Evolutionary conservation across 2,329 filamentous ascomycete genomes (phyloP).

Genomic region (Microcyclospora tardicrescens): DNA sequence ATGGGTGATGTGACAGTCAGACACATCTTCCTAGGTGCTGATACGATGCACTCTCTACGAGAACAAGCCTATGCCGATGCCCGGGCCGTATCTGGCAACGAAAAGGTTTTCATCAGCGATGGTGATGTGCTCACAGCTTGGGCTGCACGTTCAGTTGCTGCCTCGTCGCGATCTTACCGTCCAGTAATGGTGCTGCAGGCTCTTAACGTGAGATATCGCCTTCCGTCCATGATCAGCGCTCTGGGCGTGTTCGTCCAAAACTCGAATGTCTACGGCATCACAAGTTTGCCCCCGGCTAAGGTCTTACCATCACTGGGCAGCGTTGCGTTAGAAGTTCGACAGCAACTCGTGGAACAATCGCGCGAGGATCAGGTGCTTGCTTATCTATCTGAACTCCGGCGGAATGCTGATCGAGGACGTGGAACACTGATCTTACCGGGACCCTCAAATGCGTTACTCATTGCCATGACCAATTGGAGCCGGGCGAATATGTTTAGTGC

Average conservation of each 20-base stretch:
- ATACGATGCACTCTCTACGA: conserved; percentile 2
- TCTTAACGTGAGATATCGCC: conserved; percentile 28
- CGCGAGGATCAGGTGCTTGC: conserved; percentile 8
- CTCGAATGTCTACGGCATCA: conserved; percentile 1
- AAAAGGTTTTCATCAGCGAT: conserved; percentile 30
- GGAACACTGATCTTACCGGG: too few relatives aligned
- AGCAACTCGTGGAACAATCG: conserved; percentile 8
- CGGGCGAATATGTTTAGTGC: too few relatives aligned
- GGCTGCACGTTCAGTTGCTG: conserved; percentile 21
- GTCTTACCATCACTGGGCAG: conserved; percentile 7
- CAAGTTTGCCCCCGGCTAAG: background rate
- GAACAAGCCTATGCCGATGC: conserved; percentile 2
- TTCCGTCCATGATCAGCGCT: conserved; percentile 2
- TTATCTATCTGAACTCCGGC: too few relatives aligned
- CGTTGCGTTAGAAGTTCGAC: conserved; percentile 6
- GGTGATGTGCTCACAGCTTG: conserved; percentile 35
- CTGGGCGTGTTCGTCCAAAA: conserved; percentile 3
- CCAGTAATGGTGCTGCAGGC: conserved; percentile 28
- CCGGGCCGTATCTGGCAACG: too few relatives aligned
- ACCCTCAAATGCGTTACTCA: too few relatives aligned
- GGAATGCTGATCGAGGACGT: too few relatives aligned
- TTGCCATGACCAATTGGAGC: too few relatives aligned
- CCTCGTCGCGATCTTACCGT: conserved; percentile 9
- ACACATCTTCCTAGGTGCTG: conserved; percentile 3
- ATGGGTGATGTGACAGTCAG: background rate